These are phyloP conservation scores for Gossypium longicalyx DNA, from an alignment of 345 rosid genomes.

Conservation along the genomic window DNA sequence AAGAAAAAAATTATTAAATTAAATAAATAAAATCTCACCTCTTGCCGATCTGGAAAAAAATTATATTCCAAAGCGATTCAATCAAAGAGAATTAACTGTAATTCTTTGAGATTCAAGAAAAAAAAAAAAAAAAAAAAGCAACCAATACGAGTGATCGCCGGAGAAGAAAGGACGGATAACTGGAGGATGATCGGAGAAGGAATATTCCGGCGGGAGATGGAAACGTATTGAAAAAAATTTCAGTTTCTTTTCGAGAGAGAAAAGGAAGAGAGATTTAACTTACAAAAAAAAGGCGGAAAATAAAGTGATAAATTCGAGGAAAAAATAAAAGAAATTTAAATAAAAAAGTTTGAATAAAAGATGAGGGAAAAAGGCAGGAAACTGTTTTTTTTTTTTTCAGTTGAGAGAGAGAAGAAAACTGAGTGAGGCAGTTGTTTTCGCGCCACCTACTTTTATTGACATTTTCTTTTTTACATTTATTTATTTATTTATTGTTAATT, in stretches of 20 bases:
- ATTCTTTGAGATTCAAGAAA: neutral
- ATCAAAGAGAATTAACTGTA: neutral
- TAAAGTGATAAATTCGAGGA: neutral
- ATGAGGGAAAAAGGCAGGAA: constrained; percentile 11
- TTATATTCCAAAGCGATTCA: neutral
- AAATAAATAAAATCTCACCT: constrained; percentile 9
- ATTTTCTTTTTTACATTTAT: neutral
- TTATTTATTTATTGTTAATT: too few relatives aligned
- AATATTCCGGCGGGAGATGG: neutral
- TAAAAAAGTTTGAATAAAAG: constrained; percentile 5
- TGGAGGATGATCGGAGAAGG: neutral
- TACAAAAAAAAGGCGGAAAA: neutral
- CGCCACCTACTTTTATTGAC: constrained; percentile 56
- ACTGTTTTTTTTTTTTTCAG: constrained; percentile 27
- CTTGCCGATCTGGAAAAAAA: neutral
- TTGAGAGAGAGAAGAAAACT: constrained; percentile 16
- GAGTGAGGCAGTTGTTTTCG: constrained; percentile 55
- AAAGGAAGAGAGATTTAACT: neutral
- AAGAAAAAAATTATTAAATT: neutral
- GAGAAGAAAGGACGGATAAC: neutral
- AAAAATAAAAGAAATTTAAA: neutral
- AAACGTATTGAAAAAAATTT: neutral
- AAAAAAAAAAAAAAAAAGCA: neutral
- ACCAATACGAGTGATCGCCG: neutral
- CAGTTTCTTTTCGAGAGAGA: neutral